Evolutionary conservation across 73 alveolate genomes (phyloP), one percentile per base, ranked within the genome.

Genomic region (Paramecium sexaurelia): DNA sequence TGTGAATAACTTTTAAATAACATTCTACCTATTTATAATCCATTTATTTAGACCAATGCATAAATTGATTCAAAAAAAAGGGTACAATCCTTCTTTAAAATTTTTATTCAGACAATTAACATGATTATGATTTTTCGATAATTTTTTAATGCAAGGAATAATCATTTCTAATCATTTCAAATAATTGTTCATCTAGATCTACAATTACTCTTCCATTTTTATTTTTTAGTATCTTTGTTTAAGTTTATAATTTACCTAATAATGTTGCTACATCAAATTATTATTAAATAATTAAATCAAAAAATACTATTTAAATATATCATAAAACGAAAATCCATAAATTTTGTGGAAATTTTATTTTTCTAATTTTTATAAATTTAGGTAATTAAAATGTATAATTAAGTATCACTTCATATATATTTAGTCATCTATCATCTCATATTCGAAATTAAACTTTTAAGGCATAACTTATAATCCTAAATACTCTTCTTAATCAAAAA

Each of bases 51-150:
- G 87, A 7, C 87, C 87, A 73, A 33, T 73, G 87, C 66, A 35
- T 73, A 41, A 73, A 73, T n/a, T 73, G 20, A 10, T 73, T 73
- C 67, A 73, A 29, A 35, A 73, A 73, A n/a, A 73, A 73, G 33
- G 87, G 87, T 33, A 73, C 87, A 15, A 73, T 73, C 35, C 87
- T 73, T 41, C 87, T 73, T 41, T 73, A 37, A 37, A 73, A 73
- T 20, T 73, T 73, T 20, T 51, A 17, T 51, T 51, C 67, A 51
- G 19, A 26, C 6, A n/a, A 17, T 51, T 51, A 20, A 51, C 15
- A 17, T 17, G 1, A 51, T 51, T 51, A 51, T 17, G 32, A 17
- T 51, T 51, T 29, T 17, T 51, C 7, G 6, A 15, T 51, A 2
- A 51, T 51, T 20, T 51, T 17, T 51, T 51, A 8, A n/a, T 20